Base-by-base conservation (phyloP, 345 rosid genomes). In the Camelina sativa region DNA sequence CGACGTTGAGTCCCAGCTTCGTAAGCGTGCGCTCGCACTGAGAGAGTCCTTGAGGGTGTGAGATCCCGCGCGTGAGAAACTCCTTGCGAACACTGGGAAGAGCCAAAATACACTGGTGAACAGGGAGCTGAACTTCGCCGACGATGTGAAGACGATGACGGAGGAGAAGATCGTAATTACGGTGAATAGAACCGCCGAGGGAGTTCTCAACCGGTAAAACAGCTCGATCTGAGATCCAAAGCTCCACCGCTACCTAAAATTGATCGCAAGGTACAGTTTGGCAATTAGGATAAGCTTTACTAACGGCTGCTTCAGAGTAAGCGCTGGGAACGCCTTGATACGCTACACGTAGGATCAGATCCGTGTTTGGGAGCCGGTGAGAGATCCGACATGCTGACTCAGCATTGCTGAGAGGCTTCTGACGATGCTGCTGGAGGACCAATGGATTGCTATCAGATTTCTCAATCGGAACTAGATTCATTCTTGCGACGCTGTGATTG, bases 161-260 rank as follows among this genome's bases (percentile, higher is more conserved):
- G 74, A 92, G 96, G 60, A 92, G 91, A 4, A 92, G 88, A 62
- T 92, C 97, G 63, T 92, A 92, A 79, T 92, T 92, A 16, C 97
- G 76, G 74, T 92, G 97, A 55, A 92, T 92, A 2, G 97, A 92
- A 34, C 97, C 97, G 2, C 97, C 97, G 2, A 92, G 85, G 4
- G 97, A 92, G 76, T 92, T 92, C 77, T 92, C 97, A 6, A 90
- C 87, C 0, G 97, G 97, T 8, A 92, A 73, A 12, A 92, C 97
- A 1, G 97, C 96, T 1, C 97, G 87, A 71, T 92, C 97, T 6
- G 97, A 87, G 32, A 92, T 87, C 97, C 97, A 92, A 20, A 87
- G 96, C 92, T 92, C 97, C 12, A 92, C 97, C 2, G 97, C 97
- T 5, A 87, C 96, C 77, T 92, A 96, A 19, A 92, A 92, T 74